These are phyloP conservation scores for Thamnidium elegans DNA, from an alignment of 192 early-diverging fungal genomes.

Conservation along the genomic window DNA sequence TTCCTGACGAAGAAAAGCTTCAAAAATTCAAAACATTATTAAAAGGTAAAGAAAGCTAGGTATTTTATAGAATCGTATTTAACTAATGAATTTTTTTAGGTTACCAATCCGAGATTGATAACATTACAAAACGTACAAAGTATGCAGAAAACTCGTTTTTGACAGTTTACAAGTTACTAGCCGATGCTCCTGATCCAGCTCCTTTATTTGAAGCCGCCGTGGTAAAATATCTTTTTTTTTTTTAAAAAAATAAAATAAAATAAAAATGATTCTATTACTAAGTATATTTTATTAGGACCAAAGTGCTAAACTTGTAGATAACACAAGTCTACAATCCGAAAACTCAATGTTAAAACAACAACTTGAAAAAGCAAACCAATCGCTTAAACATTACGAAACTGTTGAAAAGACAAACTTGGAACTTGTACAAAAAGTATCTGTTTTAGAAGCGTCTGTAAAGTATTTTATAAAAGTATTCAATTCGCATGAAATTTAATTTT, in stretches of 20 bases:
- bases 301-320: constrained; percentile 44
- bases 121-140: constrained; percentile 81
- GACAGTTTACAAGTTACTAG: constrained; percentile 72
- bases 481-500: not conserved
- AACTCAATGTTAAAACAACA: constrained; percentile 56
- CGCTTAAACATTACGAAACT: constrained; percentile 23
- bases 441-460: constrained; percentile 55
- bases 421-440: constrained; percentile 53
- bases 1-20: constrained; percentile 76
- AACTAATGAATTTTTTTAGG: constrained; percentile 28
- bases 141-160: constrained; percentile 80
- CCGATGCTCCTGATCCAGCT: constrained; percentile 81
- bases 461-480: not conserved
- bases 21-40: constrained; percentile 74
- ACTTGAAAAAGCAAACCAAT: constrained; percentile 33
- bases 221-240: constrained; percentile 28
- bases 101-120: constrained; percentile 93
- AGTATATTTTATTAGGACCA: constrained; percentile 48
- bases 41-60: constrained; percentile 44
- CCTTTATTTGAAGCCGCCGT: constrained; percentile 61
- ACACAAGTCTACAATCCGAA: constrained; percentile 47
- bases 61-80: constrained; percentile 5
- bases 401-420: constrained; percentile 47
- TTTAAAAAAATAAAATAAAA: not conserved
- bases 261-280: no score